Conservation (phyloP, 192 early-diverging fungal species). For the Physocladia obscura region DNA sequence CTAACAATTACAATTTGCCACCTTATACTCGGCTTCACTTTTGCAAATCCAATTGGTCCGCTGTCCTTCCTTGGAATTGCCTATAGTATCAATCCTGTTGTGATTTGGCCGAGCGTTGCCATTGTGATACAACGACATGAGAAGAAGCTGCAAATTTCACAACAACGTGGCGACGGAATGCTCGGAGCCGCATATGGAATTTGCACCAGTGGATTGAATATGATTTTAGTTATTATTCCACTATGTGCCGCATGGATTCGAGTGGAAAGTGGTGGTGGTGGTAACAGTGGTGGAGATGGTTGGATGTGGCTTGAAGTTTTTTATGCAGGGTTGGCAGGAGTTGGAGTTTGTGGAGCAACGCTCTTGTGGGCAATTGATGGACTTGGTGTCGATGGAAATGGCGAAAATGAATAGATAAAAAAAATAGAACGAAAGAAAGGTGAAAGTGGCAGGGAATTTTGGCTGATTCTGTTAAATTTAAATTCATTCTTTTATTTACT, state of each 20-base stretch:
- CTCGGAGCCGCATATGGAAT: conserved; percentile 55
- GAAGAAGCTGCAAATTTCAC: conserved; percentile 1
- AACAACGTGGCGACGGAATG: conserved; percentile 7
- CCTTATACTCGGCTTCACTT: conserved; percentile 51
- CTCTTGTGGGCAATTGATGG: conserved; percentile 6
- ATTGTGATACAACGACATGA: conserved; percentile 55
- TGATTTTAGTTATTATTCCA: conserved; percentile 50
- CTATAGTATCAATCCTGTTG: conserved; percentile 64
- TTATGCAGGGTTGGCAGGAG: conserved; percentile 42
- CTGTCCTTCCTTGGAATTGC: conserved; percentile 57
- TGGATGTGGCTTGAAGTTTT: conserved; percentile 48
- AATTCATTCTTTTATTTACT: too few species aligned
- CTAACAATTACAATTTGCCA: conserved; percentile 56
- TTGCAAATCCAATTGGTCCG: conserved; percentile 51
- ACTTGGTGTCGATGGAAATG: too few species aligned
- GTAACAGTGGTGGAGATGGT: too few species aligned
- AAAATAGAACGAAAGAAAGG: too few species aligned
- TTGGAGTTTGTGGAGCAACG: conserved; percentile 26
- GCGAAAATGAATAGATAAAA: too few species aligned
- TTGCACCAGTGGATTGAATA: conserved; percentile 47
- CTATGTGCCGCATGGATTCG: conserved; percentile 47
- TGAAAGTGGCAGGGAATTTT: too few species aligned
- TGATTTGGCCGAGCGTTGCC: conserved; percentile 64
- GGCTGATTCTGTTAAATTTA: too few species aligned
- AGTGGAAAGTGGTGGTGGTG: conserved; percentile 34